These are phyloP conservation scores for Lepraria neglecta DNA, from an alignment of 495 filamentous ascomycete species.

Conservation along the genomic window DNA sequence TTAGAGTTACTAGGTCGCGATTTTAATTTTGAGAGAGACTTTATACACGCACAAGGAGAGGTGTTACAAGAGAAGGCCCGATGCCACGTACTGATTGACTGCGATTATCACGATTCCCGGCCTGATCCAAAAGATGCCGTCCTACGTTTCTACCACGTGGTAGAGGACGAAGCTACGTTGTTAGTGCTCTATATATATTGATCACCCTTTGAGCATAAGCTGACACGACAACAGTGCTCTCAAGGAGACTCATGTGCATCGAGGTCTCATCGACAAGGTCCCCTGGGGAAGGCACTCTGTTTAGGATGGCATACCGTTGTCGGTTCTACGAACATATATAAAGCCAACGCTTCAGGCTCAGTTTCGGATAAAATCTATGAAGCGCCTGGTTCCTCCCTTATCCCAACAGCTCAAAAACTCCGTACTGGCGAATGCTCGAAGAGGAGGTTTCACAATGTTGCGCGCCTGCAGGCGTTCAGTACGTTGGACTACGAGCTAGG, in stretches of 20 bases:
- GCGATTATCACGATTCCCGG: slow-evolving; percentile 17
- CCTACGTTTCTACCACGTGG: slow-evolving; percentile 14
- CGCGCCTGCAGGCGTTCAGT: slow-evolving; percentile 9
- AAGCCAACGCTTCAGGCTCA: slow-evolving; percentile 15
- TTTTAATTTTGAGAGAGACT: slow-evolving; percentile 22
- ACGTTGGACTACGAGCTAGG: slow-evolving; percentile 1
- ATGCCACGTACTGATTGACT: slow-evolving; percentile 23
- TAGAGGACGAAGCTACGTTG: slow-evolving; percentile 15
- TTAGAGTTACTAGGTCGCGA: slow-evolving; percentile 16
- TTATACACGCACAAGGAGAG: slow-evolving; percentile 22
- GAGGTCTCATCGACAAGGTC: slow-evolving; percentile 13
- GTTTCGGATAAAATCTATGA: slow-evolving; percentile 3
- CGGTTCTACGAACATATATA: background rate
- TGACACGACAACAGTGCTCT: slow-evolving; percentile 13
- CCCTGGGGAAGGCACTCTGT: slow-evolving; percentile 16
- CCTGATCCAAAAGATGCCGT: slow-evolving; percentile 17
- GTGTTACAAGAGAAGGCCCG: slow-evolving; percentile 14
- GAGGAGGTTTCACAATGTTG: slow-evolving; percentile 6
- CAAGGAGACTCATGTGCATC: slow-evolving; percentile 18
- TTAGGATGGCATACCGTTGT: slow-evolving; percentile 2
- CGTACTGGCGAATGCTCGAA: slow-evolving; percentile 3
- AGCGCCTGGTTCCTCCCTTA: slow-evolving; percentile 9
- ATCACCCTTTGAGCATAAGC: slow-evolving; percentile 14
- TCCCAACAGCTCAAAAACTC: slow-evolving; percentile 8
- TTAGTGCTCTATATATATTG: slow-evolving; percentile 13